Evolutionary conservation across 2,329 filamentous ascomycete genomes (phyloP), one percentile per base, ranked within the genome.

Genomic region (Leptographium radiaticola): DNA sequence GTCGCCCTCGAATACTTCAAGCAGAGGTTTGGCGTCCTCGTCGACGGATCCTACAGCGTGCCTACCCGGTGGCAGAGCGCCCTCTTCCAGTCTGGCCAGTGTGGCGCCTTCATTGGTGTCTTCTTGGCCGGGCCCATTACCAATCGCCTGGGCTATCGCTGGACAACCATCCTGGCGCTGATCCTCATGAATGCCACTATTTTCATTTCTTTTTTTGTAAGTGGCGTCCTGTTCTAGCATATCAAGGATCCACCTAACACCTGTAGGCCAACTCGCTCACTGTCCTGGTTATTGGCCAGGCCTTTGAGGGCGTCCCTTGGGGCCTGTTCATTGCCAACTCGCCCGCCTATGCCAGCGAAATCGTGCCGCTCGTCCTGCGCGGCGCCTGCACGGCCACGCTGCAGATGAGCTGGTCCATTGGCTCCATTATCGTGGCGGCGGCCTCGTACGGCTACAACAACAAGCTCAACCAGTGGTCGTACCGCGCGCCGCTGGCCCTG

Each of bases 381-480:
- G 80, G 75, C 52, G 74, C 77, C 20, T 73, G 72, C 6, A 83
- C 80, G 2, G 75, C 79, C 66, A 83, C 79, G 74, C 60, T 83
- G 65, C 80, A 83, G 67, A 82, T 83, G 78, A 80, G 78, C 68
- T 83, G 79, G 79, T 75, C 79, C 18, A 76, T 83, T 62, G 80
- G 79, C 31, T 65, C 67, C 39, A 83, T 83, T 62, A 79, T 83
- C 55, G 80, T 83, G 30, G 75, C 71, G 36, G 79, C 67, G 56
- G 71, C 78, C 56, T 76, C 75, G 51, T 83, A 77, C 64, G 62
- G 65, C 49, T 81, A 79, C 68, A 70, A 79, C 57, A 62, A 61
- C 44, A 61, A 57, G 47, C 0, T 55, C 16, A 55, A 64, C 57
- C 31, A 62, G 5, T 55, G 47, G 7, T 67, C 74, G 0, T 77